A percentile compares a stretch with the other conserved stretches of the same genome.
These are phyloP conservation scores for Pharus latifolius DNA, from an alignment of 176 grass and related monocot species.

Conservation along the genomic window DNA sequence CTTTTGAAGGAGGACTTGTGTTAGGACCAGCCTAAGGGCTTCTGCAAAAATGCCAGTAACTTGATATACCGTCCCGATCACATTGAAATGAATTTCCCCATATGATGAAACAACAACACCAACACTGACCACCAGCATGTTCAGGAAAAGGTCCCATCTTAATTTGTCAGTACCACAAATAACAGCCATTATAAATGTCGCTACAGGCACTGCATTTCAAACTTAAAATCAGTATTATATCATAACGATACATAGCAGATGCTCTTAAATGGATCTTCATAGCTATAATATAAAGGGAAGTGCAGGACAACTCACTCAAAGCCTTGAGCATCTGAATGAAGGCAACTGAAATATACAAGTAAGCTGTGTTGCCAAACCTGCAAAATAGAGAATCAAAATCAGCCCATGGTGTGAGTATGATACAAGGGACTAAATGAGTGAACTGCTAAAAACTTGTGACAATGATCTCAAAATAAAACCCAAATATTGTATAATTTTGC, in stretches of 20 bases:
- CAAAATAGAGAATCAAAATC: constrained; percentile 20
- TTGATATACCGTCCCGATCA: constrained; percentile 92
- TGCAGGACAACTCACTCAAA: constrained; percentile 65
- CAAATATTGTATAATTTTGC: too few relatives aligned
- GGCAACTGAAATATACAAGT: constrained; percentile 94
- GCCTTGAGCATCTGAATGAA: constrained; percentile 99
- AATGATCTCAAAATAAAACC: too few relatives aligned
- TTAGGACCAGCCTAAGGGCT: constrained; percentile 93
- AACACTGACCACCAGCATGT: constrained; percentile 97
- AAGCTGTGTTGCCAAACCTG: constrained; percentile 99
- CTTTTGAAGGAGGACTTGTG: constrained; percentile 99
- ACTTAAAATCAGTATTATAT: constrained; percentile 7
- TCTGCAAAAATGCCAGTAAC: constrained; percentile 94
- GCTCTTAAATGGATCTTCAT: constrained; percentile 6
- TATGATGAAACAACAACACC: constrained; percentile 97
- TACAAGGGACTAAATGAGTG: too few relatives aligned
- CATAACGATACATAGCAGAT: neutral
- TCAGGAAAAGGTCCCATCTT: constrained; percentile 83
- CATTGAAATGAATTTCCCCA: constrained; percentile 96
- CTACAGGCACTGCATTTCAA: constrained; percentile 88
- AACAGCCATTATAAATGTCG: constrained; percentile 95
- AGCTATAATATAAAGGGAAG: neutral
- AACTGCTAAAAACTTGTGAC: too few relatives aligned
- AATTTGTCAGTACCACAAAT: constrained; percentile 94
- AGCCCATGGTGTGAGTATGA: neutral